Evolutionary conservation across 441 rosid species (phyloP).

Genomic region (Isatis lusitanica): DNA sequence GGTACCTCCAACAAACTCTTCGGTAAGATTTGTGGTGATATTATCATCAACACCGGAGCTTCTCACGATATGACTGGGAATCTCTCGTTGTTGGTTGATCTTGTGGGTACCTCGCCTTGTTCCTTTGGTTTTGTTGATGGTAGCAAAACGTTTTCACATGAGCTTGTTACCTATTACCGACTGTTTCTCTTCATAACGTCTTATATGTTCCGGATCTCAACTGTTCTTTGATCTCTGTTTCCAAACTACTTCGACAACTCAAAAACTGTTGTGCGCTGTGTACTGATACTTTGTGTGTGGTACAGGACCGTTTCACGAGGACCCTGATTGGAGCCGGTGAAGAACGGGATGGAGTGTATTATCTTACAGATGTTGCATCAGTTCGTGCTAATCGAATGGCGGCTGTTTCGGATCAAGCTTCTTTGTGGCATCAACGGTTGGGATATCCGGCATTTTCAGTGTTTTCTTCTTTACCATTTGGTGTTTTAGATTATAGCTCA

Average conservation of each 20-base stretch:
- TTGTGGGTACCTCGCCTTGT: background rate
- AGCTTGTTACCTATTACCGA: background rate
- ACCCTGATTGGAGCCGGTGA: background rate
- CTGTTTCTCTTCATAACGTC: accelerated
- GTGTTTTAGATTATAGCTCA: background rate
- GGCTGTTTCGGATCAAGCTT: background rate
- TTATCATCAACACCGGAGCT: background rate
- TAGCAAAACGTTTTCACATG: too few species aligned
- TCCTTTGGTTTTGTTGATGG: background rate
- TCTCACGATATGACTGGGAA: background rate
- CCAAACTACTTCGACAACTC: background rate
- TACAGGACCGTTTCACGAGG: background rate
- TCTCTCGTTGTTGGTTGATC: background rate
- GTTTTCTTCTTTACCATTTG: background rate
- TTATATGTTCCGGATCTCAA: background rate
- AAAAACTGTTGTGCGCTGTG: background rate
- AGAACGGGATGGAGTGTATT: background rate
- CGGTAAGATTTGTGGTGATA: background rate
- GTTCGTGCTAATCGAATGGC: background rate
- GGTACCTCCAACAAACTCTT: background rate
- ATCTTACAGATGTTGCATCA: background rate
- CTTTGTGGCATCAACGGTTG: background rate
- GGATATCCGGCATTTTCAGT: background rate
- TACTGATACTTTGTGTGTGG: background rate
- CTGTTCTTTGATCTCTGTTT: background rate